Evolutionary conservation across 1,284 basidiomycete genomes (phyloP).

Genomic region (Moniliella sp.): DNA sequence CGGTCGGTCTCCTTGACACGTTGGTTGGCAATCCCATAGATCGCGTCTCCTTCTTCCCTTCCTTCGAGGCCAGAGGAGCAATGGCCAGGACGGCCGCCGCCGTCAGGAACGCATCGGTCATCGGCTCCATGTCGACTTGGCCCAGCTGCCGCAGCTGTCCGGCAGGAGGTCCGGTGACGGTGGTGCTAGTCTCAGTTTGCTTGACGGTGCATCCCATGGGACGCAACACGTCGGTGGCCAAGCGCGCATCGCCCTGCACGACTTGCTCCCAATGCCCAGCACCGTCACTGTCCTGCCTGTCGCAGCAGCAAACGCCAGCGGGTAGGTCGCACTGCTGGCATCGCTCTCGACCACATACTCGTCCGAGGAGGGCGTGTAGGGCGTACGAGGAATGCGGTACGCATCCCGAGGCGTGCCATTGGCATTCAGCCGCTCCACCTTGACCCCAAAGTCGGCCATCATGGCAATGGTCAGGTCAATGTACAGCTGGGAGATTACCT

Average conservation of each 20-base stretch:
- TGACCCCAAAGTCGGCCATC: constrained; percentile 82
- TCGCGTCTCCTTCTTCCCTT: constrained; percentile 36
- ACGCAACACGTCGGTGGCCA: constrained; percentile 75
- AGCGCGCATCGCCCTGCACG: constrained; percentile 88
- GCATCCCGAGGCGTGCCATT: no score
- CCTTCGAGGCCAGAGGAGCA: constrained; percentile 32
- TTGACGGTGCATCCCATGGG: constrained; percentile 81
- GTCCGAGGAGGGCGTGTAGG: constrained; percentile 51
- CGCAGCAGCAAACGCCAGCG: constrained; percentile 87
- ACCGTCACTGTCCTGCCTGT: constrained; percentile 86
- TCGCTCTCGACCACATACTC: constrained; percentile 93
- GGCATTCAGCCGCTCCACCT: constrained; percentile 49
- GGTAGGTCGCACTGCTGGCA: constrained; percentile 86
- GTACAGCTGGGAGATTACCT: constrained; percentile 93
- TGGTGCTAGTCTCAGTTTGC: constrained; percentile 70
- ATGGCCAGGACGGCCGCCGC: constrained; percentile 73
- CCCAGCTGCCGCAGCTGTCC: constrained; percentile 64
- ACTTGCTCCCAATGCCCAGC: constrained; percentile 66
- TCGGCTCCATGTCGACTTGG: constrained; percentile 90
- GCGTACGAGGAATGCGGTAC: constrained; percentile 66
- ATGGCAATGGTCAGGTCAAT: constrained; percentile 98
- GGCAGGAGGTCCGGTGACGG: constrained; percentile 67
- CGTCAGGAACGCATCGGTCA: constrained; percentile 97
- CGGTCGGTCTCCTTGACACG: constrained; percentile 94
- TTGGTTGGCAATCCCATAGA: constrained; percentile 90